Evolutionary conservation across 2,329 filamentous ascomycete species (phyloP).

Genomic region (Penicillium vulpinum): DNA sequence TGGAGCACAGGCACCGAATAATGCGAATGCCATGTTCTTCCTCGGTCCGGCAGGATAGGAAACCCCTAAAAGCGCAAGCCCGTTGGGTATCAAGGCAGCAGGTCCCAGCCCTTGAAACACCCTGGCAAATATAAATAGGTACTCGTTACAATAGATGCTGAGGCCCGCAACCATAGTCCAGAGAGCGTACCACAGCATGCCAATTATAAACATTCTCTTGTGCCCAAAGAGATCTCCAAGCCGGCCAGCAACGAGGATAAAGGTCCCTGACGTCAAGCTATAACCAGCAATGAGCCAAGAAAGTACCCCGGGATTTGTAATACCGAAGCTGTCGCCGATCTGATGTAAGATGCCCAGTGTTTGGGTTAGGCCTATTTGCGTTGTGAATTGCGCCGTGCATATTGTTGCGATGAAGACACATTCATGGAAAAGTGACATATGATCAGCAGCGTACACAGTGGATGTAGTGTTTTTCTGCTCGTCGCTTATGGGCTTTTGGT

Average conservation of each 20-base stretch:
- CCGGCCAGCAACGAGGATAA: conserved; percentile 34
- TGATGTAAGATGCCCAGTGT: neutral
- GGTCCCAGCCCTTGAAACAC: conserved; percentile 58
- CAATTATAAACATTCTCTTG: conserved; percentile 32
- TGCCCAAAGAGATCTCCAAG: conserved; percentile 36
- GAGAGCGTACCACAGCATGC: conserved; percentile 31
- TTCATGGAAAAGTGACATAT: too few relatives aligned
- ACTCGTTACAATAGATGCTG: conserved; percentile 37
- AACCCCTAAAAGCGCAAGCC: conserved; percentile 60
- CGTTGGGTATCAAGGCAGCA: conserved; percentile 64
- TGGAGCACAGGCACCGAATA: conserved; percentile 50
- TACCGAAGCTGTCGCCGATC: conserved; percentile 1
- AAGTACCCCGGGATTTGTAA: conserved; percentile 1
- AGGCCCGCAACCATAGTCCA: conserved; percentile 32
- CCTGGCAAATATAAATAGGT: conserved; percentile 51
- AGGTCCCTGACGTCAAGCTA: conserved; percentile 43
- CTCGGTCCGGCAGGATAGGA: conserved; percentile 55
- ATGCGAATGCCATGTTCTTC: conserved; percentile 59
- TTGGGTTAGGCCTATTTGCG: neutral
- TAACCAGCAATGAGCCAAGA: conserved; percentile 48
- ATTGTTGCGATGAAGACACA: neutral
- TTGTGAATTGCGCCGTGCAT: neutral
- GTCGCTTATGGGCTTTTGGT: too few relatives aligned
- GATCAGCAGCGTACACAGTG: too few relatives aligned
- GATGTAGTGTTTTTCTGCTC: too few relatives aligned